Percentiles rank a stretch among this genome's conserved stretches.
Evolutionary conservation across 352 stramenopile species (phyloP).

Genomic region (Pythium phragmitis): DNA sequence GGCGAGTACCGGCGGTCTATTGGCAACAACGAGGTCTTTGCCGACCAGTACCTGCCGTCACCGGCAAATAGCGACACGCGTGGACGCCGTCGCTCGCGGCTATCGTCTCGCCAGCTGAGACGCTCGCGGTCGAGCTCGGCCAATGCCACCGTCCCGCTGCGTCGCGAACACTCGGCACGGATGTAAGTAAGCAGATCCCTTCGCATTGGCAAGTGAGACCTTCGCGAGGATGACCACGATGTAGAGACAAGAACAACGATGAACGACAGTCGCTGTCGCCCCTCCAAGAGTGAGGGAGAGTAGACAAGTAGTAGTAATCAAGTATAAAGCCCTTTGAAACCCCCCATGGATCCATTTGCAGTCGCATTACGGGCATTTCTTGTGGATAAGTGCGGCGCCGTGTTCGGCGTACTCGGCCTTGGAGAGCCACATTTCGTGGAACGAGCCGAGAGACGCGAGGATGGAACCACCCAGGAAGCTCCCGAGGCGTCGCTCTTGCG

Average conservation of each 20-base stretch:
- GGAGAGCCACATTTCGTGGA: constrained; percentile 99
- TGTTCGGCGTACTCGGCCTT: constrained; percentile 99
- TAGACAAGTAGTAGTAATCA: not conserved
- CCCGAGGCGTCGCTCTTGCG: constrained; percentile 64
- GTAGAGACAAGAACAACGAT: not conserved
- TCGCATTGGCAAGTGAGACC: not conserved
- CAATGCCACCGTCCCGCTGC: constrained; percentile 6
- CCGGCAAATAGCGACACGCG: constrained; percentile 30
- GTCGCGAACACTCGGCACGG: constrained; percentile 18
- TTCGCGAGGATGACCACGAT: not conserved
- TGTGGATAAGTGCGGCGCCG: constrained; percentile 95
- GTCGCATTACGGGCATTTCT: constrained; percentile 87
- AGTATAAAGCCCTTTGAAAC: too few relatives aligned
- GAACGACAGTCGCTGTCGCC: not conserved
- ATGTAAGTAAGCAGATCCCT: constrained; percentile 4
- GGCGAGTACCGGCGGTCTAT: constrained; percentile 24
- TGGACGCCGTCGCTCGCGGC: constrained; percentile 15
- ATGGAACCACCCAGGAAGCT: constrained; percentile 95
- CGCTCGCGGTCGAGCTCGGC: constrained; percentile 28
- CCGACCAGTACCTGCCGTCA: constrained; percentile 40
- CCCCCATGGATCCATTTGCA: not conserved
- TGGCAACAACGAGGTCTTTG: constrained; percentile 36
- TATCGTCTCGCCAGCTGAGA: constrained; percentile 15
- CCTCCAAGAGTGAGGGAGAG: not conserved
- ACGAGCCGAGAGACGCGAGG: constrained; percentile 95